phyloP scores from a whole-genome alignment of 768 basidiomycete species.

The Leccinum arenicola region DNA sequence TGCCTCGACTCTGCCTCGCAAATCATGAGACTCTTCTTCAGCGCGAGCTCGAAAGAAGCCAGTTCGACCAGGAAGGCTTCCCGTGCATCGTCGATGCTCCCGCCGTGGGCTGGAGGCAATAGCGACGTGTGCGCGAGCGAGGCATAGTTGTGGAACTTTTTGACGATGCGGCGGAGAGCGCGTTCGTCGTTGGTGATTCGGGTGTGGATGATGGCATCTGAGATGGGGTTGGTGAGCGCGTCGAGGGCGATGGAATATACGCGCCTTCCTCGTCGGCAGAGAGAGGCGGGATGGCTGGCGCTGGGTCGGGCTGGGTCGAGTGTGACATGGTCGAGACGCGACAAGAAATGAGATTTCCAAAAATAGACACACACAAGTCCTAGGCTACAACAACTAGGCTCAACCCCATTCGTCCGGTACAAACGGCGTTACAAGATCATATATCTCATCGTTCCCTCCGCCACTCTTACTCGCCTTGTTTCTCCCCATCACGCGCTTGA shows the following conservation, averaged over 20 bases:
- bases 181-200: conserved; percentile 84
- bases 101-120: conserved; percentile 28
- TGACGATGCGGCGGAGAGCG: conserved; percentile 71
- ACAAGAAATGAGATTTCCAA: background rate
- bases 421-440: conserved; percentile 81
- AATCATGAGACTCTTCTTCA: conserved; percentile 79
- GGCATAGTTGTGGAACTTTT: conserved; percentile 76
- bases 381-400: background rate
- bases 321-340: background rate
- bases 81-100: conserved; percentile 62
- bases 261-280: conserved; percentile 65
- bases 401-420: conserved; percentile 73
- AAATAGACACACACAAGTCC: background rate
- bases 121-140: conserved; percentile 51
- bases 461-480: conserved; percentile 44
- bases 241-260: conserved; percentile 11
- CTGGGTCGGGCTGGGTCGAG: conserved; percentile 12
- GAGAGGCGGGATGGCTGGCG: conserved; percentile 39
- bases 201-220: conserved; percentile 77
- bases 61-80: conserved; percentile 80
- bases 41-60: conserved; percentile 66
- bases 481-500: conserved; percentile 61
- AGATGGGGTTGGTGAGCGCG: conserved; percentile 5
- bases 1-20: conserved; percentile 85
- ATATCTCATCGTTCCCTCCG: conserved; percentile 73